Percentiles rank a stretch among this genome's conserved stretches.
These are phyloP conservation scores for Pichia kluyveri DNA, from an alignment of 805 yeast genomes.

Conservation along the genomic window DNA sequence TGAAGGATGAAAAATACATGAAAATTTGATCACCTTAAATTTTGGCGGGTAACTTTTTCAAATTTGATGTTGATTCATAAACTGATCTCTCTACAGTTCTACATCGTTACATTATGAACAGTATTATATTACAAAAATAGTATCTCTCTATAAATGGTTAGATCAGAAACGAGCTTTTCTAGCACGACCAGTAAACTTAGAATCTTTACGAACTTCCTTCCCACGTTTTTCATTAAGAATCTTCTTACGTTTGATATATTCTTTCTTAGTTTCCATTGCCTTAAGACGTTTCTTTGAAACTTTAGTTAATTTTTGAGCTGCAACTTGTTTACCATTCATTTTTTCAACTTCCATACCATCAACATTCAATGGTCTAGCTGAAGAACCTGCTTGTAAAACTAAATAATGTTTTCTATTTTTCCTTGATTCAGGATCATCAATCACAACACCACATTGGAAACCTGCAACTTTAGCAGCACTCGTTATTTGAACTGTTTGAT, in stretches of 20 bases:
- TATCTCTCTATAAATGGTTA: no score
- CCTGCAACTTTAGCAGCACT: slow-evolving; percentile 89
- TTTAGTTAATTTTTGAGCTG: slow-evolving; percentile 22
- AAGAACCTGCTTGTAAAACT: slow-evolving; percentile 78
- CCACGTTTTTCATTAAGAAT: slow-evolving; percentile 90
- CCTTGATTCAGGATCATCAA: slow-evolving; percentile 90
- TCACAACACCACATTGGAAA: slow-evolving; percentile 89
- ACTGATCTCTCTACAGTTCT: no score
- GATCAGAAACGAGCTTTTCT: slow-evolving; percentile 53
- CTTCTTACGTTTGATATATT: slow-evolving; percentile 82
- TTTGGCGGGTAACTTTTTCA: no score
- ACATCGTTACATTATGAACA: no score
- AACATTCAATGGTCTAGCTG: slow-evolving; percentile 68
- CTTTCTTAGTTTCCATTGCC: slow-evolving; percentile 66
- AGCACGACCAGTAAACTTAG: slow-evolving; percentile 85
- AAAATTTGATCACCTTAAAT: no score
- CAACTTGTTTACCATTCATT: slow-evolving; percentile 7
- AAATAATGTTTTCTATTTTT: slow-evolving; percentile 86
- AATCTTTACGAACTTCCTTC: slow-evolving; percentile 77
- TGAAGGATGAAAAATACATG: no score
- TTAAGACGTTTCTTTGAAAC: slow-evolving; percentile 39
- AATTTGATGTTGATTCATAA: no score
- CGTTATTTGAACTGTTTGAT: slow-evolving; percentile 68
- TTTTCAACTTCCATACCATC: slow-evolving; percentile 74
- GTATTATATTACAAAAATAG: no score